phyloP scores from a whole-genome alignment of 1,284 basidiomycete genomes.

The Somion occarium region DNA sequence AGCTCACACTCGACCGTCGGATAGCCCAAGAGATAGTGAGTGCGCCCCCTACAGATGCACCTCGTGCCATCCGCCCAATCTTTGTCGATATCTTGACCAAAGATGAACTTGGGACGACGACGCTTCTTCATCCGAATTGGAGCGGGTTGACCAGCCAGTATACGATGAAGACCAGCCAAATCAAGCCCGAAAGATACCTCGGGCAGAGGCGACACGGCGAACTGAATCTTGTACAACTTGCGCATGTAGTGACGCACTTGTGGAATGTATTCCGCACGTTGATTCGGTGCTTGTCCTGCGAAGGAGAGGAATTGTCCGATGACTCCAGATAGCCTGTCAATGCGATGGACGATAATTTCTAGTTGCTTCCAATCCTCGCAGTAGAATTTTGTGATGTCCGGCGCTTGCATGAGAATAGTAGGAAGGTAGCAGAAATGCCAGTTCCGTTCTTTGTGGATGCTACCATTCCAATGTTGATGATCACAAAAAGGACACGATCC shows the following conservation, averaged over 20 bases:
- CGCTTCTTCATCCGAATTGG: constrained; percentile 52
- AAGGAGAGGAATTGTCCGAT: constrained; percentile 77
- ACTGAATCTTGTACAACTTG: constrained; percentile 79
- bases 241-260: constrained; percentile 85
- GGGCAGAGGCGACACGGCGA: constrained; percentile 70
- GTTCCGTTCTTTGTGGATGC: constrained; percentile 70
- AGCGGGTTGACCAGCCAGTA: constrained; percentile 63
- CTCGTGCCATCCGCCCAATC: constrained; percentile 73
- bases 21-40: constrained; percentile 50
- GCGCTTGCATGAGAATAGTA: constrained; percentile 59
- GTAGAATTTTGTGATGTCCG: constrained; percentile 70
- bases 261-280: constrained; percentile 64
- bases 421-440: constrained; percentile 80
- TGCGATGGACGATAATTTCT: constrained; percentile 68
- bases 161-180: constrained; percentile 72
- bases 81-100: constrained; percentile 69
- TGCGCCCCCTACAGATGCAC: constrained; percentile 74
- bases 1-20: constrained; percentile 61
- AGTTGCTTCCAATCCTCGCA: constrained; percentile 73
- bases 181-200: constrained; percentile 77
- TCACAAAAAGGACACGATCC: constrained; percentile 86
- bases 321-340: constrained; percentile 64
- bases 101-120: constrained; percentile 64
- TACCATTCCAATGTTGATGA: constrained; percentile 83
- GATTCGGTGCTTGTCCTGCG: constrained; percentile 60